Base-by-base conservation (phyloP, 306 rosid genomes). In the Luffa aegyptiaca region DNA sequence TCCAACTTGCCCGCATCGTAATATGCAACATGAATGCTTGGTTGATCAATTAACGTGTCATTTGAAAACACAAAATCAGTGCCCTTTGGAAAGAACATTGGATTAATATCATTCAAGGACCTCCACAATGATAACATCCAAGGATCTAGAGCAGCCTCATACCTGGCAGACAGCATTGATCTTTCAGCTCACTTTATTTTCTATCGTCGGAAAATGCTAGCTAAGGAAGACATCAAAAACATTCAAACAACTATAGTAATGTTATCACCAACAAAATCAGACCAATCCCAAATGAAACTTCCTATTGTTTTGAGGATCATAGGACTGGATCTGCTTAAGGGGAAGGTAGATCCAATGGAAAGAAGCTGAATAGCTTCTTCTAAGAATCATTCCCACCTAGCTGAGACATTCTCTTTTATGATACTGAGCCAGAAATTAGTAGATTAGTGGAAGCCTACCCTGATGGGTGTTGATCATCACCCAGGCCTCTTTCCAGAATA, bases 391-490 rank as follows among this genome's bases (percentile, higher is more conserved):
- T 26, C 58, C 17, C 35, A 21, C 14, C 31, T 26, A 26, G 31
- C 31, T 26, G 31, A 26, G 31, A 1, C 31, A 26, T 26, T 26
- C 31, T 26, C 31, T 26, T 26, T 26, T 26, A 26, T 26, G 31
- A 26, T 26, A 26, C 31, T 26, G 31, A 26, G 31, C 31, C 31
- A 1, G 31, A 73, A 14, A 73, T 49, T 49, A 73, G 61, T 72
- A 65, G 3, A 31, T 31, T 55, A 80, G 1, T 8, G 33, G 18
- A 84, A 18, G 18, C 84, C 84, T 91, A 95, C 98, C 98, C 97
- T 49, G 97, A 92, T 10, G 90, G 97, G 72, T 91, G 97, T 82
- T 95, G 97, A 86, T 95, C 98, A 84, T 95, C 98, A 79, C 97
- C 97, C 85, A 95, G 86, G 58, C 97, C 98, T 80, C 83, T 92